Evolutionary conservation across 176 grass and related monocot species (phyloP), one percentile per base, ranked within the genome.

Genomic region (Musa itinerans): DNA sequence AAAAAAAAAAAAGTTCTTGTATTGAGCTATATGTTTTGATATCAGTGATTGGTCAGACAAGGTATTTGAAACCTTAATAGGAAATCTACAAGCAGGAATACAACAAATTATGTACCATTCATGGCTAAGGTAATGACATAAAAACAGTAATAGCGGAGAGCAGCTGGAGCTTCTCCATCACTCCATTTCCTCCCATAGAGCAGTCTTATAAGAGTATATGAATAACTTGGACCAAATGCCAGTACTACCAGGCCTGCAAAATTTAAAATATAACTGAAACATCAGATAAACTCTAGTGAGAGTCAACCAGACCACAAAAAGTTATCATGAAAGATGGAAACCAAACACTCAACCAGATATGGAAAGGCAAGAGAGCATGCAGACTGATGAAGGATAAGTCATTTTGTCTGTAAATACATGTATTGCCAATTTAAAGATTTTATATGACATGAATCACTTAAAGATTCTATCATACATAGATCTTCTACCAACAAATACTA

Each of bases 201-300:
- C 81, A 99, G 52, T 71, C 87, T 99, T 64, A 99, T 74, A 63
- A 99, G 80, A 20, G 88, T 83, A 81, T 99, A 99, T 86, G 95
- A 99, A 84, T 94, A 99, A 73, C 90, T 99, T 80, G 95, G 95
- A 81, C 95, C 95, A 89, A 99, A 99, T 74, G 88, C 85, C 63
- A 99, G 81, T 63, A 94, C 91, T 76, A 97, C 76, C 53, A 94
- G 72, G 71, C 95, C 95, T 99, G 83, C 43, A 80, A 71, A 81
- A 74, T 65, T 82, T 81, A 9, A 76, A 16, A 79, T 24, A 69
- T 15, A 68, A 70, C 27, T 9, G 2, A 50, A 68, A 53, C 16
- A 4, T 54, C 15, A 80, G 22, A 34, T 27, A 63, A 73, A 72
- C 7, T 25, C 20, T 63, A 53, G 17, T n/a, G 11, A 79, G 68